Base-by-base conservation (phyloP, 257 asterid species). In the Gentiana macrophylla region DNA sequence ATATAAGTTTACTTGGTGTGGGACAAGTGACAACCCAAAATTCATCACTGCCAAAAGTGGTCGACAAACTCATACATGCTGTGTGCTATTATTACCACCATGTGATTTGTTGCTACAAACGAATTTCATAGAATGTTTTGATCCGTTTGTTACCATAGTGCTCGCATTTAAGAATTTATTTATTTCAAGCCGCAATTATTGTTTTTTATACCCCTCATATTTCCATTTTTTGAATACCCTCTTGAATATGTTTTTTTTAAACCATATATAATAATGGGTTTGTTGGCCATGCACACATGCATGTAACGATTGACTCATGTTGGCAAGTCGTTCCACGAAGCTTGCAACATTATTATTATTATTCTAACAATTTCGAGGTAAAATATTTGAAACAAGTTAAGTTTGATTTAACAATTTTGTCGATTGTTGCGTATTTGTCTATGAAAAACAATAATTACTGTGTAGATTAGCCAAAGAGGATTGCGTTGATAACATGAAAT, bases 21-120 rank as follows among this genome's bases (percentile, higher is more conserved):
- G 46, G 46, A 5, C 46, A 41, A 41, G 9, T 5, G 9, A 41
- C 46, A 41, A 41, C 46, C 68, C 71, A 77, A 73, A 24, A 24
- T 24, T 62, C 67, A 68, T 58, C 50, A 58, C 76, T 70, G 69
- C 62, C 76, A 70, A 76, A 77, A 80, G 89, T 77, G 79, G 70
- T 77, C 63, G 86, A 82, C 89, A 77, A 71, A 74, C 82, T 80
- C 81, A 74, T 79, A 73, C 9, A 7, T 41, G 9, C 46, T 41
- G 9, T 7, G 8, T 41, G 46, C 9, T 41, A 41, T 41, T 2
- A 41, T 41, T 41, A 41, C 65, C 35, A 78, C 62, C 86, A 78
- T 71, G 86, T 80, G 84, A 74, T 53, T 70, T 72, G 72, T 67
- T 73, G 73, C 73, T 76, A 68, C 66, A 71, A 55, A 64, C 62